These are phyloP conservation scores for Aspergillus sp. DNA, from an alignment of 2,329 filamentous ascomycete species.

Conservation along the genomic window DNA sequence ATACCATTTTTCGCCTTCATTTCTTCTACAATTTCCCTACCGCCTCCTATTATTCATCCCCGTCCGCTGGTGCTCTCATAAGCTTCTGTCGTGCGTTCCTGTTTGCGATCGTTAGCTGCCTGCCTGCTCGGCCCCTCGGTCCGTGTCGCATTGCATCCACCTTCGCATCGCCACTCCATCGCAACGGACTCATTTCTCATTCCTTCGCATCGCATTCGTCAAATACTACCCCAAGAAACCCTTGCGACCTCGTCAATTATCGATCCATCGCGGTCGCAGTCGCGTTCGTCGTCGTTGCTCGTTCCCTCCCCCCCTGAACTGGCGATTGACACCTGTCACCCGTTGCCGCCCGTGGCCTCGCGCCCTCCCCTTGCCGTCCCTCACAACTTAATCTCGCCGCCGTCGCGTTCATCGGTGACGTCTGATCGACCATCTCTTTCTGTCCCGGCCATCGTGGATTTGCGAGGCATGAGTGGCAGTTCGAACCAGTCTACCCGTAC, in stretches of 20 bases:
- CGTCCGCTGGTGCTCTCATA: slow-evolving; percentile 2
- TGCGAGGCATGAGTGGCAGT: slow-evolving; percentile 41
- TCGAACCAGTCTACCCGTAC: slow-evolving; percentile 41
- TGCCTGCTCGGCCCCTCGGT: slow-evolving; percentile 15
- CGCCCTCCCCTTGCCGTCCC: slow-evolving; percentile 13
- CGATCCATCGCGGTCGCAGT: neutral
- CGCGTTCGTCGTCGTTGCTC: neutral
- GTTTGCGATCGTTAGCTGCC: too few species aligned
- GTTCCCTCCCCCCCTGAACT: neutral
- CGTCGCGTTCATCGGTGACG: slow-evolving; percentile 8
- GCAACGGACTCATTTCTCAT: slow-evolving; percentile 6
- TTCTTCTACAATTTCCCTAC: slow-evolving; percentile 6
- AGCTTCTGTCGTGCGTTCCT: too few species aligned
- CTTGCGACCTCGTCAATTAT: neutral
- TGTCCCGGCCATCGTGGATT: slow-evolving; percentile 7
- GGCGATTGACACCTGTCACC: slow-evolving; percentile 7
- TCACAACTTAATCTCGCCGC: slow-evolving; percentile 14
- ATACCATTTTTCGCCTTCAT: slow-evolving; percentile 4
- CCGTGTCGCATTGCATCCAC: slow-evolving; percentile 17
- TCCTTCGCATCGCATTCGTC: slow-evolving; percentile 9
- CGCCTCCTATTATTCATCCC: slow-evolving; percentile 3
- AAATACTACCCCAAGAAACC: neutral
- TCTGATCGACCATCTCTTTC: slow-evolving; percentile 14
- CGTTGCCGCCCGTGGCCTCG: slow-evolving; percentile 11
- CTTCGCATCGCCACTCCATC: slow-evolving; percentile 5